Evolutionary conservation across 192 early-diverging fungal genomes (phyloP).

Genomic region (Linderina pennispora): DNA sequence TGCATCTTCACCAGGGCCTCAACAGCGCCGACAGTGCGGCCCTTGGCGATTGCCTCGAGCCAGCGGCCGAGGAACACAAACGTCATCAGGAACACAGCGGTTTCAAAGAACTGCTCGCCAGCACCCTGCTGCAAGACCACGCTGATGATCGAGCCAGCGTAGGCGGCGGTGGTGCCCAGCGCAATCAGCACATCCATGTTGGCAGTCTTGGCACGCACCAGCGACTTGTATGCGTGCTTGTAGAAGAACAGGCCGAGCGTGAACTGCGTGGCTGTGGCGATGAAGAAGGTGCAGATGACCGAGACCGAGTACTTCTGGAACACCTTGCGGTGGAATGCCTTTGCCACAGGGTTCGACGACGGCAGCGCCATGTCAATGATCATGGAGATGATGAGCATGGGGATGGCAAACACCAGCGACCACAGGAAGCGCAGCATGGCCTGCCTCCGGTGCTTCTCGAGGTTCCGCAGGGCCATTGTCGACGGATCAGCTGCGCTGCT

Average conservation of each 20-base stretch:
- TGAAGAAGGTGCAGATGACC: conserved; percentile 52
- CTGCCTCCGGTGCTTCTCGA: conserved; percentile 67
- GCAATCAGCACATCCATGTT: conserved; percentile 95
- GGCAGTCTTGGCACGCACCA: conserved; percentile 66
- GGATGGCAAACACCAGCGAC: conserved; percentile 68
- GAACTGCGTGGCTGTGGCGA: conserved; percentile 88
- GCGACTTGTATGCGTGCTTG: conserved; percentile 67
- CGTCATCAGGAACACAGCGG: conserved; percentile 80
- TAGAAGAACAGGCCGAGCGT: conserved; percentile 80
- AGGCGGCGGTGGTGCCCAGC: conserved; percentile 82
- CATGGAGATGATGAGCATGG: conserved; percentile 59
- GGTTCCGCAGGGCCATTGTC: conserved; percentile 68
- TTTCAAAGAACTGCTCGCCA: conserved; percentile 91
- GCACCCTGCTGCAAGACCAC: conserved; percentile 40
- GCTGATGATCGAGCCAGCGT: conserved; percentile 69
- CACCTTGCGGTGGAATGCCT: conserved; percentile 25
- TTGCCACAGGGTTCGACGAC: conserved; percentile 17
- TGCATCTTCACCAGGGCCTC: conserved; percentile 63
- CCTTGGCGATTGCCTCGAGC: conserved; percentile 92
- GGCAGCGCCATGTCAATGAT: conserved; percentile 52
- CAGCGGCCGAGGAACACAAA: conserved; percentile 91
- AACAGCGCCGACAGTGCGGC: conserved; percentile 70
- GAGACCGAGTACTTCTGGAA: conserved; percentile 33
- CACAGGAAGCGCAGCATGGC: conserved; percentile 56
- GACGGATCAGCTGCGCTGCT: conserved; percentile 47